Base-by-base conservation (phyloP, 1,284 basidiomycete genomes). In the Mycosarcoma mackinlayi region DNA sequence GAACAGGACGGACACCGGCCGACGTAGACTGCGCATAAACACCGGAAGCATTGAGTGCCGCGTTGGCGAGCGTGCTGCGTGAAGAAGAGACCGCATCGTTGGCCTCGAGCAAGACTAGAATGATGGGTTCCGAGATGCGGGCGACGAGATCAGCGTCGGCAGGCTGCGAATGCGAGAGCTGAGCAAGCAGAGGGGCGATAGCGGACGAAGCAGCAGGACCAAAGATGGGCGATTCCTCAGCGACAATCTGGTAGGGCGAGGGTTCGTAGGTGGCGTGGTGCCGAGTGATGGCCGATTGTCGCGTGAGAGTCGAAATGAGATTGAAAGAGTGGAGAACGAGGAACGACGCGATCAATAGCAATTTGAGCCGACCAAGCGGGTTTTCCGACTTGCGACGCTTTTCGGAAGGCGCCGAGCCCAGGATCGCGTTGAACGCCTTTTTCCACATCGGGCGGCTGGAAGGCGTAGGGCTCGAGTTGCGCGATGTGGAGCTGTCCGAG, bases 291-390 rank as follows among this genome's bases (percentile, higher is more conserved):
- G 89, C 87, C 1, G 89, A 88, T 48, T 88, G 87, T 35, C 91
- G 89, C 0, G 93, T 91, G 48, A 98, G 88, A 0, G 95, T 95
- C 1, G 95, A 93, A 83, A 91, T 91, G 57, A 98, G 88, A 85
- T 98, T 98, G 74, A 97, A 88, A 27, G 78, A 73, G 64, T 80
- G 77, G 37, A 83, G 53, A 6, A 73, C 62, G 37, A 80, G 57
- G 71, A 77, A 75, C 11, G 48, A 38, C 85, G 89, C 60, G 78
- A 92, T 89, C 76, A 95, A 85, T 72, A 95, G 87, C n/a, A 95
- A 86, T 85, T 97, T 98, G 65, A 98, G 86, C 42, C 93, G 86
- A 14, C 91, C 89, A 31, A 93, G 90, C 0, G 94, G 93, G 83
- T 91, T 93, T 81, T 79, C 75, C 18, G 60, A 59, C 87, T 58